Base-by-base conservation (phyloP, 2,329 filamentous ascomycete genomes). In the Diaporthe ampelina region DNA sequence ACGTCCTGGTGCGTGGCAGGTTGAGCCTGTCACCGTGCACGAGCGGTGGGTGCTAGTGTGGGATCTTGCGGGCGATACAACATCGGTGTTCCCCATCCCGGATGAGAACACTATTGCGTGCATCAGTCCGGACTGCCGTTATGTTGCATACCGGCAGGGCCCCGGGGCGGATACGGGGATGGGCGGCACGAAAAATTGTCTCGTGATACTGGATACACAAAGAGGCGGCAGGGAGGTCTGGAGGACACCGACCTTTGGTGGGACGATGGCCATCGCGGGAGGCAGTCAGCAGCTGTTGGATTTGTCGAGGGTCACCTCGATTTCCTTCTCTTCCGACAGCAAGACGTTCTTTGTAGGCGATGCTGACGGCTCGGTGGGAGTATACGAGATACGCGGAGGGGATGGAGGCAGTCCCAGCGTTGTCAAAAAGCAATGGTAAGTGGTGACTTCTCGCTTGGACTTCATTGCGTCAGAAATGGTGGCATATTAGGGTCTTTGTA, bases 121-220 rank as follows among this genome's bases (percentile, higher is more conserved):
- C 70, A 79, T 85, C 45, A 84, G 83, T 5, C 83, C 83, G 0
- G 84, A 85, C 76, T 85, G 84, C 68, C 81, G 83, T 3, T 83
- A 81, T 54, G 81, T 85, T 8, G 84, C 83, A 0, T 85, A 84
- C 76, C 84, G 83, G 74, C 79, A 85, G 24, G 73, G 73, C 0
- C 73, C 73, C 1, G 73, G 73, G 5, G 59, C 73, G 6, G 73
- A 74, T 3, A 74, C 73, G 9, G 69, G 69, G 17, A 10, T 29
- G 15, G 35, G 70, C 8, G 73, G 73, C 15, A 65, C 70, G n/a
- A 43, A 35, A 3, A 68, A 73, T 15, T 70, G 73, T 13, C 58
- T 85, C 4, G 81, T 81, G 32, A 79, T 85, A 17, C 57, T 85
- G 17, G 84, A 85, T 59, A 81, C 83, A 8, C 80, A 81, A 65